phyloP scores from a whole-genome alignment of 2,329 filamentous ascomycete species.

The Aspergillus pseudotamarii region DNA sequence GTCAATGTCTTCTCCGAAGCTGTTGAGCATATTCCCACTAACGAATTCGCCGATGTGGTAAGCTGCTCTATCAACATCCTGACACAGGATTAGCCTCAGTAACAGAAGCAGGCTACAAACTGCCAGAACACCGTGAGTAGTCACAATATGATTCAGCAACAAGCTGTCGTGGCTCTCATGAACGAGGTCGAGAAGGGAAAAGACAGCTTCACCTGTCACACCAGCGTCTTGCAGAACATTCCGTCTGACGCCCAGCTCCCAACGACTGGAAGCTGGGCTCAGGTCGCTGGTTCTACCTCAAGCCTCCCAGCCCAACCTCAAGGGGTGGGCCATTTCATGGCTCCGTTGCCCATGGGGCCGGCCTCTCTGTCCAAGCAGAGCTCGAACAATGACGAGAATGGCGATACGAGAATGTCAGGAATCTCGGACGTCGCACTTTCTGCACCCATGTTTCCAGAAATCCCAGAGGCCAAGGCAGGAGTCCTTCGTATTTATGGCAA shows the following conservation, averaged over 20 bases:
- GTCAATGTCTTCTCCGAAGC: constrained; percentile 36
- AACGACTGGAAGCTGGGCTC: constrained; percentile 25
- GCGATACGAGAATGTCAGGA: not conserved
- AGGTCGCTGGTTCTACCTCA: constrained; percentile 19
- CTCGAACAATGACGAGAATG: constrained; percentile 19
- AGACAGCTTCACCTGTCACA: constrained; percentile 4
- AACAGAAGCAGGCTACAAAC: constrained; percentile 4
- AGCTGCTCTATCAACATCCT: not conserved
- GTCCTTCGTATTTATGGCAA: constrained; percentile 30
- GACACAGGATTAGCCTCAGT: not conserved
- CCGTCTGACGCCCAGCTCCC: constrained; percentile 8
- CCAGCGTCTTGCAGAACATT: constrained; percentile 8
- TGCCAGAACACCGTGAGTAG: constrained; percentile 1
- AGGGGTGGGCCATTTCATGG: constrained; percentile 20
- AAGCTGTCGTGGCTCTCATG: constrained; percentile 16
- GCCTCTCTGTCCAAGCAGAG: constrained; percentile 20
- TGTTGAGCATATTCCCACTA: constrained; percentile 25
- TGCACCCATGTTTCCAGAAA: constrained; percentile 13
- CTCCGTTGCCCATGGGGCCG: constrained; percentile 18
- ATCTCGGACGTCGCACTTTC: constrained; percentile 10
- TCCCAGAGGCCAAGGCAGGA: constrained; percentile 32
- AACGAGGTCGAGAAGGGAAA: constrained; percentile 18
- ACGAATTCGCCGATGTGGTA: constrained; percentile 18
- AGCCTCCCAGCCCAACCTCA: constrained; percentile 7
- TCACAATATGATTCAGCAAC: constrained; percentile 16